phyloP scores from a whole-genome alignment of 306 rosid genomes.

The Gastrolobium villosum region DNA sequence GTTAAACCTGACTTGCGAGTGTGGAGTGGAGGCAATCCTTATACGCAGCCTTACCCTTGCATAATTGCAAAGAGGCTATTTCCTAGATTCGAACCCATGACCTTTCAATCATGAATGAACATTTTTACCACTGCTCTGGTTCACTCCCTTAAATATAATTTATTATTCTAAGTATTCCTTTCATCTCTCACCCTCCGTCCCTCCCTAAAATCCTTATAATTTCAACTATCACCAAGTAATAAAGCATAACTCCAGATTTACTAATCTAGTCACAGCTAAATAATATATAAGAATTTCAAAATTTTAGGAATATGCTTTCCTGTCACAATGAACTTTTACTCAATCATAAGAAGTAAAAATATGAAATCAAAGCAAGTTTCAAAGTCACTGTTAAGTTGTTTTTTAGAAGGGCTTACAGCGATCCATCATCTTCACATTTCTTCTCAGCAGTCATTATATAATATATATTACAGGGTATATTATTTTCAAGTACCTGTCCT shows the following conservation, averaged over 20 bases:
- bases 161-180: no score
- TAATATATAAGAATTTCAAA: neutral
- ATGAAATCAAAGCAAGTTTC: slow-evolving; percentile 24
- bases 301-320: neutral
- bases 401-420: neutral
- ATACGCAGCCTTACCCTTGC: no score
- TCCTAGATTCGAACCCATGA: no score
- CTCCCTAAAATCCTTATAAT: no score
- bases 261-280: slow-evolving; percentile 17
- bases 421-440: slow-evolving; percentile 23
- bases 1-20: no score
- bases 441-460: neutral
- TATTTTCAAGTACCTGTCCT: slow-evolving; percentile 21
- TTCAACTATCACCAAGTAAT: neutral
- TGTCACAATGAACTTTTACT: slow-evolving; percentile 27
- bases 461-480: slow-evolving; percentile 25
- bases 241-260: neutral
- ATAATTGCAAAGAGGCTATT: no score
- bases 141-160: no score
- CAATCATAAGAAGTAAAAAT: neutral
- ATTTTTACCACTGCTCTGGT: no score
- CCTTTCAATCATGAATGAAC: no score
- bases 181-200: no score
- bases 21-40: no score
- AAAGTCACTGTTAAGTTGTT: neutral